A percentile compares a stretch with the other conserved stretches of the same genome.
These are phyloP conservation scores for Sporopachydermia quercuum DNA, from an alignment of 805 yeast species.

Conservation along the genomic window DNA sequence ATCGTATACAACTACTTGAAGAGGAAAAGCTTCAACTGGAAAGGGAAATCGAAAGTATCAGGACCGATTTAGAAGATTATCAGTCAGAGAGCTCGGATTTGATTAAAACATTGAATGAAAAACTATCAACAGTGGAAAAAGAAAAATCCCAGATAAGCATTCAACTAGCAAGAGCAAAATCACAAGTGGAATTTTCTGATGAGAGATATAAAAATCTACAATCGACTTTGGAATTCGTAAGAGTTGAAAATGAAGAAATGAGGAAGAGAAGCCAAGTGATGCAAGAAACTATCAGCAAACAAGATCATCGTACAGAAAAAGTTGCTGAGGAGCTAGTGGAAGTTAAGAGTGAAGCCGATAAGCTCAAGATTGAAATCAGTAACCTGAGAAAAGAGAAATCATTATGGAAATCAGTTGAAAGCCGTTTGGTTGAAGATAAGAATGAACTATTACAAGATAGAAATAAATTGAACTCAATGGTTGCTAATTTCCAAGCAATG, in stretches of 20 bases:
- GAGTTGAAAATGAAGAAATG: constrained; percentile 31
- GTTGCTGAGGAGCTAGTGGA: constrained; percentile 41
- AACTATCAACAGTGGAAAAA: constrained; percentile 23
- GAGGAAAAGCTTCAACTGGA: constrained; percentile 17
- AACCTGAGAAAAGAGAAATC: constrained; percentile 40
- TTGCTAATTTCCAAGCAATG: constrained; percentile 43
- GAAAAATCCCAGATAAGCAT: constrained; percentile 34
- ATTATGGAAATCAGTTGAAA: constrained; percentile 32
- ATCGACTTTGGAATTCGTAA: constrained; percentile 24
- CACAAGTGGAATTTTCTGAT: constrained; percentile 36
- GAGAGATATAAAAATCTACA: constrained; percentile 32
- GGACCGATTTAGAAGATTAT: constrained; percentile 22
- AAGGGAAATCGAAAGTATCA: constrained; percentile 10
- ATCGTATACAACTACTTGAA: constrained; percentile 12
- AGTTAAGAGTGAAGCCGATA: constrained; percentile 30
- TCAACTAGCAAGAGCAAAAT: constrained; percentile 36
- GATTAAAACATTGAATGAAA: constrained; percentile 32
- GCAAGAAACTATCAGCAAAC: constrained; percentile 28
- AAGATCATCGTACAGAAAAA: constrained; percentile 33
- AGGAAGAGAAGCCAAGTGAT: constrained; percentile 23
- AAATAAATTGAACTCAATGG: constrained; percentile 37
- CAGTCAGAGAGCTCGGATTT: constrained; percentile 28
- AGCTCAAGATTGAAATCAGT: constrained; percentile 28
- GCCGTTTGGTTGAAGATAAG: constrained; percentile 37
- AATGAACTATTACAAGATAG: constrained; percentile 42